phyloP scores from a whole-genome alignment of 169 alveolate species.

The Cytauxzoon felis region DNA sequence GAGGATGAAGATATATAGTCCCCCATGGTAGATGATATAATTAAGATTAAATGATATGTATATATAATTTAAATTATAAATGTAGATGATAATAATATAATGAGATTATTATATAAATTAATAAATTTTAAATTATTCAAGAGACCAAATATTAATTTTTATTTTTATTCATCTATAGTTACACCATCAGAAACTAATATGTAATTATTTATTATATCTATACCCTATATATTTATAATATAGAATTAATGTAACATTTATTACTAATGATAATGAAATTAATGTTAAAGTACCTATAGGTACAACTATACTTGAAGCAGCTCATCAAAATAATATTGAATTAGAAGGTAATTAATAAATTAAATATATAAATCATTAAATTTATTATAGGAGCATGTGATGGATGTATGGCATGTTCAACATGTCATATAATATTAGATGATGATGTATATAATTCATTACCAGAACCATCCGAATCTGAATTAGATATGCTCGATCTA shows the following conservation, averaged over 20 bases:
- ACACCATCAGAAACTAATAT: constrained; percentile 1
- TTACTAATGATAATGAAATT: constrained; percentile 64
- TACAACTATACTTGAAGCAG: constrained; percentile 77
- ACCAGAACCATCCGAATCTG: constrained; percentile 86
- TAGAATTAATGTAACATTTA: constrained; percentile 61
- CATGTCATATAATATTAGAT: constrained; percentile 93
- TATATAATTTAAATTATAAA: neutral
- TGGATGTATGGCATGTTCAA: constrained; percentile 92
- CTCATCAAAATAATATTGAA: constrained; percentile 71
- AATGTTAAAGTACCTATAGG: constrained; percentile 72
- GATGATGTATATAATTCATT: constrained; percentile 82
- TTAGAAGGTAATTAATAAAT: constrained; percentile 72
- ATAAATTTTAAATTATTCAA: neutral
- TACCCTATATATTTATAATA: neutral
- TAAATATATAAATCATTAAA: neutral
- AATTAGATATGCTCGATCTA: constrained; percentile 91
- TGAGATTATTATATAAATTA: neutral
- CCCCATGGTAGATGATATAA: neutral
- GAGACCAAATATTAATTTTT: neutral
- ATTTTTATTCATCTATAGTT: neutral
- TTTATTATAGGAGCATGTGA: constrained; percentile 91
- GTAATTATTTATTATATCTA: neutral
- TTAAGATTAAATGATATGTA: neutral
- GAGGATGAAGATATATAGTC: neutral
- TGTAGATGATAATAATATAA: neutral